Evolutionary conservation across 2,329 filamentous ascomycete genomes (phyloP).

Genomic region (Sporothrix protearum): DNA sequence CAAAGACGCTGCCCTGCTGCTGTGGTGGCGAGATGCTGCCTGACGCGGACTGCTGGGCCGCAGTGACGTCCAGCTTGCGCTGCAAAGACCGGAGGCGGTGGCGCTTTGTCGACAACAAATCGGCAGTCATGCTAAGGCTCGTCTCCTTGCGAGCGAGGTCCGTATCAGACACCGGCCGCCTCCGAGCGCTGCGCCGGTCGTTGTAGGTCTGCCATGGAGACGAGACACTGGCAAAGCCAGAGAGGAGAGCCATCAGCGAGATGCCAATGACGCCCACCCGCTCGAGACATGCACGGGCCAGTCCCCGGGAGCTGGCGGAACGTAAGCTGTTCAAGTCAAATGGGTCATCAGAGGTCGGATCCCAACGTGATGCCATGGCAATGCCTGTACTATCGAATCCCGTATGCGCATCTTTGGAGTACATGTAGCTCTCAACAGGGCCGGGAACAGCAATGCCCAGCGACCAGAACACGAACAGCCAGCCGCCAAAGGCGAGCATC

Average conservation of each 20-base stretch:
- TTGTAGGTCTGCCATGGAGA: constrained; percentile 82
- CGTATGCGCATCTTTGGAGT: constrained; percentile 29
- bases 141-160: constrained; percentile 75
- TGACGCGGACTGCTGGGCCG: constrained; percentile 14
- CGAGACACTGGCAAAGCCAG: constrained; percentile 84
- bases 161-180: constrained; percentile 63
- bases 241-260: constrained; percentile 80
- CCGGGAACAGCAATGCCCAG: constrained; percentile 58
- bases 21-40: constrained; percentile 20
- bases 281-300: constrained; percentile 57
- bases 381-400: constrained; percentile 36
- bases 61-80: constrained; percentile 48
- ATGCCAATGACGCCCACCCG: constrained; percentile 82
- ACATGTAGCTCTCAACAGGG: constrained; percentile 29
- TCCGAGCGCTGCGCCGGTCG: constrained; percentile 48
- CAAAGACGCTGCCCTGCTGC: constrained; percentile 51
- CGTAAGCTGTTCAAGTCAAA: constrained; percentile 19
- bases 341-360: constrained; percentile 13
- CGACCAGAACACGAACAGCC: constrained; percentile 75
- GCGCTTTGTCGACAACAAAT: constrained; percentile 73
- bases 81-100: constrained; percentile 68
- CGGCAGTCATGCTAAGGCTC: constrained; percentile 71
- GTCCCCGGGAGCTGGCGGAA: constrained; percentile 26
- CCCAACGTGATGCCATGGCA: constrained; percentile 31
- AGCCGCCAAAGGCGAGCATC: constrained; percentile 57